Base-by-base conservation (phyloP, 768 basidiomycete genomes). In the Chalciporus pseudorubinellus region DNA sequence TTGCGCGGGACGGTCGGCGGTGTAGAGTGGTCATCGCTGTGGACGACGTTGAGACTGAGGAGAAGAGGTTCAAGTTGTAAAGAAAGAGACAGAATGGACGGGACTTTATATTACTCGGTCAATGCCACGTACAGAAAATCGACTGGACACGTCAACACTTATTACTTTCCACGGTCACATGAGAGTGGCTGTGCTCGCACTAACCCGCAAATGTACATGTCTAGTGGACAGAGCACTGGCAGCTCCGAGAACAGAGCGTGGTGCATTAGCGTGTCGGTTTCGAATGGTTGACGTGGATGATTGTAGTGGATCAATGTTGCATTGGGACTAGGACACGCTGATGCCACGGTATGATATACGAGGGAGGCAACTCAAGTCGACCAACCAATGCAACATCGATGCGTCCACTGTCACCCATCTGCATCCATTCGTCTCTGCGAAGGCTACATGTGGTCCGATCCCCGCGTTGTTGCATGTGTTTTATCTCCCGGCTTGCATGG, bases 1-100 rank as follows among this genome's bases (percentile, higher is more conserved):
- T 79, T 46, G 75, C 68, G 75, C 82, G 81, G 63, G 81, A 77
- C 62, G 82, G 80, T 58, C 74, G 76, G 51, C 65, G 47, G 31
- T 14, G 63, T 51, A 60, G 57, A 22, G 51, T 50, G 41, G 66
- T 65, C 67, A 66, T 68, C 64, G 46, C 57, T 38, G 51, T 52
- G 53, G 53, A 55, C 55, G 63, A 59, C 54, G 44, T 4, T 10
- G 59, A 52, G 47, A 12, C 22, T 43, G 22, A 26, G 36, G 52
- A 29, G 49, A 31, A 51, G 45, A 52, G 3, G 63, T 39, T 31
- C 51, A 7, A 5, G 41, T 22, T 39, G 2, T 31, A 34, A 19
- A 51, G 49, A 55, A 51, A 53, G 21, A 34, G n/a, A 26, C 6
- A 19, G 1, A 12, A 39, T 5, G 22, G 19, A 38, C 21, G 13